Evolutionary conservation across 257 asterid genomes (phyloP).

Genomic region (Solanum corneliomulleri): DNA sequence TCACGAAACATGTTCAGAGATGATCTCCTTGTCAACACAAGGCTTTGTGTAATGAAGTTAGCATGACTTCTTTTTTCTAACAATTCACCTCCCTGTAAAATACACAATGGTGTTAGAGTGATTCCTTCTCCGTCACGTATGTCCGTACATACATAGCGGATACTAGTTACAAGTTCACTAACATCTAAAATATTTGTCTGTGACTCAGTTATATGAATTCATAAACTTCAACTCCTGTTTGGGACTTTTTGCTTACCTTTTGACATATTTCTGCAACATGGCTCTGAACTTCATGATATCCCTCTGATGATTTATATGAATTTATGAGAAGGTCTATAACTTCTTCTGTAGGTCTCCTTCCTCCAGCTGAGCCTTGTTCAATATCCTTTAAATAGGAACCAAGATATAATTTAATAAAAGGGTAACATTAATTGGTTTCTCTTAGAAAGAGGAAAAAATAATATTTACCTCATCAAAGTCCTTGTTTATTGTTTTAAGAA

Average conservation of each 20-base stretch:
- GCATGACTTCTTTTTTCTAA: conserved; percentile 4
- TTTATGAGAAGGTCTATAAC: neutral
- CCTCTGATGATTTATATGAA: conserved; percentile 1
- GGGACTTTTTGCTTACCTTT: neutral
- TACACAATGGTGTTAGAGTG: neutral
- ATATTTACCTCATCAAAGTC: conserved; percentile 17
- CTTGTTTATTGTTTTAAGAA: conserved; percentile 13
- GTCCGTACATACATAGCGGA: neutral
- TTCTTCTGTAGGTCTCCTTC: conserved; percentile 10
- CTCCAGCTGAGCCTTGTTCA: conserved; percentile 1
- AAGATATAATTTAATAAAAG: no score
- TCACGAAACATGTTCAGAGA: conserved; percentile 22
- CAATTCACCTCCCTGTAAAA: conserved; percentile 13
- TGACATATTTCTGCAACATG: conserved; percentile 7
- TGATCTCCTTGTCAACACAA: conserved; percentile 18
- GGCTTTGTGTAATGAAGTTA: conserved; percentile 1
- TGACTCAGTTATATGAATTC: neutral
- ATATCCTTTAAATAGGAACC: no score
- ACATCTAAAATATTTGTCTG: neutral
- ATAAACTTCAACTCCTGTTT: neutral
- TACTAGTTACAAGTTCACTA: neutral
- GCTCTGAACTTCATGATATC: neutral
- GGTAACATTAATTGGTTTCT: no score
- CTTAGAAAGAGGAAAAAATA: no score
- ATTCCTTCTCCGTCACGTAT: neutral